phyloP scores from a whole-genome alignment of 2,329 filamentous ascomycete genomes.

The Nemania sp. region DNA sequence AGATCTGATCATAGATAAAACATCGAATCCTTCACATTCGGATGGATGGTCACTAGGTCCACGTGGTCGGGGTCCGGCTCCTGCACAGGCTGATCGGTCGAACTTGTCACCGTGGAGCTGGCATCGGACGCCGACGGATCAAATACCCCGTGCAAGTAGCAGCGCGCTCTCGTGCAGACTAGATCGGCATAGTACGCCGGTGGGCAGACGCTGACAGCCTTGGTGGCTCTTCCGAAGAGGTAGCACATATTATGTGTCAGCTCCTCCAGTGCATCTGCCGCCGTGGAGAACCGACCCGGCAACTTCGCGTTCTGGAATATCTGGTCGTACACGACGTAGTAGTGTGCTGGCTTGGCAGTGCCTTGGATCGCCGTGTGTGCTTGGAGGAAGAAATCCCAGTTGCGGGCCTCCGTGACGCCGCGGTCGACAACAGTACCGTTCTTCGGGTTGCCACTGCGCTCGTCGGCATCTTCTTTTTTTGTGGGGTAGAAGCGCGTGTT shows the following conservation, averaged over 20 bases:
- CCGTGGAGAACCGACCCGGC: constrained; percentile 30
- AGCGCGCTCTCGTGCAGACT: constrained; percentile 63
- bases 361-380: constrained; percentile 81
- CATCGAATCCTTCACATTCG: not conserved
- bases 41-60: not conserved
- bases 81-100: not conserved
- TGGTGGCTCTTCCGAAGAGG: constrained; percentile 80
- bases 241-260: constrained; percentile 83
- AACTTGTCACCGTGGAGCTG: constrained; percentile 30
- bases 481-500: constrained; percentile 86
- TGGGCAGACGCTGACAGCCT: constrained; percentile 83
- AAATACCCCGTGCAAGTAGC: not conserved
- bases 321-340: constrained; percentile 73
- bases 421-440: constrained; percentile 85
- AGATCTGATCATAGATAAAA: not conserved
- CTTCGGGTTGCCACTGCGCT: constrained; percentile 65
- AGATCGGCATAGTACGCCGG: constrained; percentile 91
- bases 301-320: constrained; percentile 56
- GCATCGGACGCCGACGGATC: not conserved
- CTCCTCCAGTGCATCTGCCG: constrained; percentile 71
- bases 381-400: constrained; percentile 86
- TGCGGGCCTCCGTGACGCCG: constrained; percentile 73
- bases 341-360: constrained; percentile 82
- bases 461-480: constrained; percentile 45
- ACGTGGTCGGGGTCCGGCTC: not conserved